Evolutionary conservation across 257 asterid species (phyloP).

Genomic region (Gentiana straminea): DNA sequence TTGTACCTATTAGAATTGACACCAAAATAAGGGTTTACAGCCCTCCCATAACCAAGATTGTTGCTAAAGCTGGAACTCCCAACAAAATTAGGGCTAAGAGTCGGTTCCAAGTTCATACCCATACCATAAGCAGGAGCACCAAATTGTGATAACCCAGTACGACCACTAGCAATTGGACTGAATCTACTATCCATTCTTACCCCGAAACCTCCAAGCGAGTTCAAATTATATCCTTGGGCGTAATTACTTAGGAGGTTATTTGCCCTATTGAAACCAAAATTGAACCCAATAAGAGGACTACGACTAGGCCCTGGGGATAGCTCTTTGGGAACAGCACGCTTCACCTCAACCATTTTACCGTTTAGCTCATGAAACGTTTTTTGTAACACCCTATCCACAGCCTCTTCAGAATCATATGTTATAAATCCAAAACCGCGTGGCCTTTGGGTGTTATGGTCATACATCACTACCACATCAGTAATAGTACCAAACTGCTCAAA

Average conservation of each 20-base stretch:
- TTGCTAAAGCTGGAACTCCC: constrained; percentile 49
- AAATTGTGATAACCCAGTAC: constrained; percentile 49
- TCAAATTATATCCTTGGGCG: constrained; percentile 45
- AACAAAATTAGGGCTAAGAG: constrained; percentile 42
- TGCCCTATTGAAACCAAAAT: constrained; percentile 47
- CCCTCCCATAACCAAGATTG: constrained; percentile 54
- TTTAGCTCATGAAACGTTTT: constrained; percentile 72
- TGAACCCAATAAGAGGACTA: constrained; percentile 50
- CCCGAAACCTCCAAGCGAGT: constrained; percentile 53
- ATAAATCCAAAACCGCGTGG: constrained; percentile 82
- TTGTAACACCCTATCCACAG: constrained; percentile 63
- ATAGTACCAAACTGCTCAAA: constrained; percentile 69
- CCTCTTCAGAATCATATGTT: constrained; percentile 70
- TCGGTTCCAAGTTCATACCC: constrained; percentile 62
- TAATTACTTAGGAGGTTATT: constrained; percentile 46
- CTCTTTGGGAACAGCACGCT: constrained; percentile 78
- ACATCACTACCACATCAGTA: constrained; percentile 74
- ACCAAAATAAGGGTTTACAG: constrained; percentile 46
- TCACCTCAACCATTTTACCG: constrained; percentile 77
- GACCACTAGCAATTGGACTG: constrained; percentile 43
- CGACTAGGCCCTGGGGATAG: constrained; percentile 58
- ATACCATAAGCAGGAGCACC: constrained; percentile 44
- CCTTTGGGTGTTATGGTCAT: constrained; percentile 78
- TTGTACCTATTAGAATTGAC: constrained; percentile 47
- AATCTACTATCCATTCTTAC: constrained; percentile 63